Base-by-base conservation (phyloP, 2,329 filamentous ascomycete genomes). In the Phyllosticta paracitricarpa region DNA sequence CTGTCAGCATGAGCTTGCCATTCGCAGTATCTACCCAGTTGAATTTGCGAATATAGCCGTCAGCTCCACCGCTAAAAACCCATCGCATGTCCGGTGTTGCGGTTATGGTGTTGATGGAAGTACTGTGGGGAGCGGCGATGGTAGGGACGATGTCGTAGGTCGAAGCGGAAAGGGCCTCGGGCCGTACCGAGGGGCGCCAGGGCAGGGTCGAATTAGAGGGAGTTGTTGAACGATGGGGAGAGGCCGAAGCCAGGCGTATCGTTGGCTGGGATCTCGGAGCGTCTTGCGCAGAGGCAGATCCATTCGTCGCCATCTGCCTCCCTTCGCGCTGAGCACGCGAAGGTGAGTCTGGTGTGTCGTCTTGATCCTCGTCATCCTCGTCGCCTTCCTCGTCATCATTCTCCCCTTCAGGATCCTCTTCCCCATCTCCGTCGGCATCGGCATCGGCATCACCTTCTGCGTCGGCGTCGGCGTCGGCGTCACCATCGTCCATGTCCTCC, bases 21-120 rank as follows among this genome's bases (percentile, higher is more conserved):
- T 99, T 99, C 66, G 95, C 92, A 4, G 94, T 97, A 40, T 91
- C 91, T 2, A 89, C 87, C 73, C 94, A 96, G 72, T 99, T 95
- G 76, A 95, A 97, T 74, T 97, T 97, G 62, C 94, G 85, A 65
- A 99, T 93, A 71, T 96, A 99, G 56, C 94, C 93, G 75, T 99
- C 94, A 0, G 89, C 88, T 0, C 94, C 94, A 48, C 94, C 94
- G 10, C 88, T 96, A 72, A 97, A 92, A 73, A 96, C 93, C 83
- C 91, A 97, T 61, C 91, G 84, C 80, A 97, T 87, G 73, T 99
- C 94, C 2, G 91, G 92, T 0, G 94, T 99, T 33, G 94, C 87
- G 25, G 91, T 86, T 62, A 99, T 84, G 9, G 91, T 88, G 71
- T 99, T 99, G 75, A 99, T 90, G 59, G 91, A 97, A 2, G 94